A percentile compares a stretch with the other conserved stretches of the same genome.
These are phyloP conservation scores for Biscutella laevigata DNA, from an alignment of 441 rosid genomes.

Conservation along the genomic window DNA sequence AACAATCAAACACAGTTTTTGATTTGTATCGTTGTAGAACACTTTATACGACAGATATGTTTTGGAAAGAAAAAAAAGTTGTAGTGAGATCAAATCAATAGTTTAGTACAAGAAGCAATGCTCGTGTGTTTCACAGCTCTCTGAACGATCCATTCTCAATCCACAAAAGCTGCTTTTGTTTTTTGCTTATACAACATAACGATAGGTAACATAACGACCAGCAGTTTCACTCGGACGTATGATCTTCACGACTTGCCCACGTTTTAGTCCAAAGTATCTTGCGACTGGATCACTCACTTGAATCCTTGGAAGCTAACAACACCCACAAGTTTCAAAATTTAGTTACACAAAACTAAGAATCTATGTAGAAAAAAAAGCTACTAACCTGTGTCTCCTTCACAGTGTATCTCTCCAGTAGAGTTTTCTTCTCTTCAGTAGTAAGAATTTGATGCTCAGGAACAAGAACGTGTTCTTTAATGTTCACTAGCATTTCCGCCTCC, in stretches of 20 bases:
- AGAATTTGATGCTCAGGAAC: slow-evolving; percentile 94
- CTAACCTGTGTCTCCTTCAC: slow-evolving; percentile 93
- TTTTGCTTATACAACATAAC: slow-evolving; percentile 57
- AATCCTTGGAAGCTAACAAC: slow-evolving; percentile 71
- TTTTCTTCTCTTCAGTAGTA: slow-evolving; percentile 73
- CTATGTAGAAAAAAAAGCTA: neutral
- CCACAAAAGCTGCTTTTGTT: neutral
- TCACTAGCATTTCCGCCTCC: slow-evolving; percentile 37
- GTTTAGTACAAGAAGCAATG: too few relatives aligned
- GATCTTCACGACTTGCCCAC: slow-evolving; percentile 92
- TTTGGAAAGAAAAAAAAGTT: too few relatives aligned
- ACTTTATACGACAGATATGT: too few relatives aligned
- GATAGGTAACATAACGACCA: slow-evolving; percentile 83
- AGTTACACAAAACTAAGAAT: neutral
- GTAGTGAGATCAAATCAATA: too few relatives aligned
- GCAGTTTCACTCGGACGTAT: slow-evolving; percentile 92
- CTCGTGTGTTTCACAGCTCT: too few relatives aligned
- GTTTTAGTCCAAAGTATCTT: slow-evolving; percentile 81
- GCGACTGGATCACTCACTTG: slow-evolving; percentile 88
- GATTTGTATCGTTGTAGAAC: too few relatives aligned
- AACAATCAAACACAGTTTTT: too few relatives aligned
- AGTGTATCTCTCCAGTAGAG: slow-evolving; percentile 73
- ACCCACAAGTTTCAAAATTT: slow-evolving; percentile 5
- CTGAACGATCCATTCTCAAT: too few relatives aligned
- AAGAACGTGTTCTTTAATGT: slow-evolving; percentile 80